These are phyloP conservation scores for Lachnellula subtilissima DNA, from an alignment of 2,329 filamentous ascomycete species.

Conservation along the genomic window DNA sequence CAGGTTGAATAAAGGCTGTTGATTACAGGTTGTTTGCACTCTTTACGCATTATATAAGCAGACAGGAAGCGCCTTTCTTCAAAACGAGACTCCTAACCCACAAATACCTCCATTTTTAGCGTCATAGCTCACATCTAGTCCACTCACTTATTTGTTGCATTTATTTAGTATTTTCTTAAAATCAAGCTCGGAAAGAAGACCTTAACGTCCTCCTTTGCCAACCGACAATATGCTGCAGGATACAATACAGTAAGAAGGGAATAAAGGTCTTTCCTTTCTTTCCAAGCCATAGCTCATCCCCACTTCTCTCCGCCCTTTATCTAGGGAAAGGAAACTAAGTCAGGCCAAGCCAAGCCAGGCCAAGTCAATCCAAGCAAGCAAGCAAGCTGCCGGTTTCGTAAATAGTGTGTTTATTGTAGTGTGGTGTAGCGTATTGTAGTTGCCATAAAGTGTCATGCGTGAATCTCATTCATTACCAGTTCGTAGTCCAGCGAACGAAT, in stretches of 20 bases:
- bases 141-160: neutral
- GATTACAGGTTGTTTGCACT: no score
- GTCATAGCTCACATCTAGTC: neutral
- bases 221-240: conserved; percentile 16
- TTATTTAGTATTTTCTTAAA: conserved; percentile 1
- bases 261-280: no score
- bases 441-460: neutral
- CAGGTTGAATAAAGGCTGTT: no score
- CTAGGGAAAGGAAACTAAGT: no score
- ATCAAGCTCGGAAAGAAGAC: conserved; percentile 6
- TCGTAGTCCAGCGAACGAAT: neutral
- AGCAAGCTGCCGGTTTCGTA: no score
- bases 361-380: no score
- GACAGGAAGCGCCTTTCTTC: neutral
- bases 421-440: no score
- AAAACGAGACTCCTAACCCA: neutral
- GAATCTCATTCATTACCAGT: neutral
- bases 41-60: no score
- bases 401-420: neutral
- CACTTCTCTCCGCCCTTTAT: no score
- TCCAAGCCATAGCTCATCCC: no score
- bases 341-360: no score
- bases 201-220: conserved; percentile 13
- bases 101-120: neutral
- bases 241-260: neutral